phyloP scores from a whole-genome alignment of 352 stramenopile species.

The Globisporangium splendens region DNA sequence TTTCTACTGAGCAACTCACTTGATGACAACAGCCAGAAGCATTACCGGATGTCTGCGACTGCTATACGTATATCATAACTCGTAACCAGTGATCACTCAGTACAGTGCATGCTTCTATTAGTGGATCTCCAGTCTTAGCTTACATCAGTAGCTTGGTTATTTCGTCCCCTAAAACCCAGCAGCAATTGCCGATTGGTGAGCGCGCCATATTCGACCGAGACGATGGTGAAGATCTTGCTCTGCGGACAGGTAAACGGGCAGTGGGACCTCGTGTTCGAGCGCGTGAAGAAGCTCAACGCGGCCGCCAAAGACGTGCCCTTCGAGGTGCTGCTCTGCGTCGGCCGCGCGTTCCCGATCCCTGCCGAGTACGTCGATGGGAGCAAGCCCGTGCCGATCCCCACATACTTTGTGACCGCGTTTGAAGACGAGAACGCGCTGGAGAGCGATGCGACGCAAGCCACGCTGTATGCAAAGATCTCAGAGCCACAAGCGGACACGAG shows the following conservation, averaged over 20 bases:
- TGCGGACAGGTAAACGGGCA: constrained; percentile 57
- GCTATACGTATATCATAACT: too few relatives aligned
- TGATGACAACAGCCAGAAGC: too few relatives aligned
- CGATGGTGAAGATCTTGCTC: constrained; percentile 77
- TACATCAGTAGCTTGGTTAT: too few relatives aligned
- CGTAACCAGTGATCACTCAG: too few relatives aligned
- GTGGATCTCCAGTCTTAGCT: too few relatives aligned
- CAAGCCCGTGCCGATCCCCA: constrained; percentile 44
- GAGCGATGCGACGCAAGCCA: constrained; percentile 26
- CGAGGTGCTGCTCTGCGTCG: constrained; percentile 58
- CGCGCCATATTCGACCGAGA: neutral
- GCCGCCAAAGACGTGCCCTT: constrained; percentile 49
- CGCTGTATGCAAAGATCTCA: constrained; percentile 38
- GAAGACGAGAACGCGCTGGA: constrained; percentile 24
- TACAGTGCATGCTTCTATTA: too few relatives aligned
- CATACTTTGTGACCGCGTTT: constrained; percentile 49
- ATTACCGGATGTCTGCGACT: neutral
- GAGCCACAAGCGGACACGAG: constrained; percentile 1
- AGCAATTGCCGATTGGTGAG: neutral
- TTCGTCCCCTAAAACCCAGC: too few relatives aligned
- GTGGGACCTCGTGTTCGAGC: constrained; percentile 67
- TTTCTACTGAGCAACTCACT: neutral
- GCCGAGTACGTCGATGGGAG: constrained; percentile 33
- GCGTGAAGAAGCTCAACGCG: constrained; percentile 66
- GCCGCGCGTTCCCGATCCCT: constrained; percentile 53